phyloP scores from a whole-genome alignment of 306 rosid species.

The Lotus japonicus region DNA sequence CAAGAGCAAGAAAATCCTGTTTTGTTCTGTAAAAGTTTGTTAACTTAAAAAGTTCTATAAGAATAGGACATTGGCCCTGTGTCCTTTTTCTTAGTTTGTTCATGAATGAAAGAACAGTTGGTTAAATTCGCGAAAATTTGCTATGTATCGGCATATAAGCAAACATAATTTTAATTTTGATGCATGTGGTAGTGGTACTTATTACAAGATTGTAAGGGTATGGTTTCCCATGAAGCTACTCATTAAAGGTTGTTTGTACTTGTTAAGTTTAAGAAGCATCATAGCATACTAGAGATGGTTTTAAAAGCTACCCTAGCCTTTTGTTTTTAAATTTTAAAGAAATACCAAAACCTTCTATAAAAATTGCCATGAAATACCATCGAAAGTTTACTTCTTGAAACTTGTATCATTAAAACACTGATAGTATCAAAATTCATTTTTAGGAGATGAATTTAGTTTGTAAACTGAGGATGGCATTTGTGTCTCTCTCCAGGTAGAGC shows the following conservation, averaged over 20 bases:
- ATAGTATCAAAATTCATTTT: not conserved
- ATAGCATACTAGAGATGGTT: not conserved
- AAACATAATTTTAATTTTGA: not conserved
- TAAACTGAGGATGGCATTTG: conserved; percentile 13
- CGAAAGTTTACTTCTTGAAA: not conserved
- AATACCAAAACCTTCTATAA: not conserved
- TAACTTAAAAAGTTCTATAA: not conserved
- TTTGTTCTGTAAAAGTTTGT: not conserved
- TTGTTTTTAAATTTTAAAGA: conserved; percentile 1
- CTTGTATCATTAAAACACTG: not conserved
- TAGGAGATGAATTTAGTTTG: conserved; percentile 1
- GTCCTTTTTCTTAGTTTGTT: not conserved
- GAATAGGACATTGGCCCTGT: not conserved
- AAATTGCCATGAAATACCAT: not conserved
- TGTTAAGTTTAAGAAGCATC: not conserved
- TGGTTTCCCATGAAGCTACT: not conserved
- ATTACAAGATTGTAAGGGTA: not conserved
- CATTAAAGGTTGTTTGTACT: not conserved
- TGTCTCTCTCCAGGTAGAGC: conserved; percentile 55
- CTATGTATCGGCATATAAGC: not conserved
- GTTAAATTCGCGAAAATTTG: not conserved
- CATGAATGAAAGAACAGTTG: not conserved
- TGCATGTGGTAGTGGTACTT: not conserved
- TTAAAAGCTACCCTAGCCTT: not conserved
- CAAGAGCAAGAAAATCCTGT: not conserved